Base-by-base conservation (phyloP, 2,329 filamentous ascomycete genomes). In the Neonectria coccinea region DNA sequence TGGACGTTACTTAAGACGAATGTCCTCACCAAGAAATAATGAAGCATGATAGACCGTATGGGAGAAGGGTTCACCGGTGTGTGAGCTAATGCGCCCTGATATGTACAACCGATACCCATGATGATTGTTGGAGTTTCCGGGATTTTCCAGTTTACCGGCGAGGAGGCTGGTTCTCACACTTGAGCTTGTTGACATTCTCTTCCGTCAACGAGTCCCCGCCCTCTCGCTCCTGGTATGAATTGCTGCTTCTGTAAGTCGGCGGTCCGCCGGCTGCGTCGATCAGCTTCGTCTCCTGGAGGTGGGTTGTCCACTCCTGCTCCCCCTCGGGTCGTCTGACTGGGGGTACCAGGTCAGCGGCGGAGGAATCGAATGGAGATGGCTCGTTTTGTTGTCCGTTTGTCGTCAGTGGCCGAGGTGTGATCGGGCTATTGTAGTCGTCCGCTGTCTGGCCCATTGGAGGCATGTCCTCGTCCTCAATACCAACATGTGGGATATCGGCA, bases 161-260 rank as follows among this genome's bases (percentile, higher is more conserved):
- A 54, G 65, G 52, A 41, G 65, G 66, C 50, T 70, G 66, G 50
- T 73, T 79, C 59, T 82, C 78, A 61, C 75, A 76, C 61, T 79
- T 79, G 48, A 87, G 70, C 65, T 78, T 84, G 39, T 82, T 84
- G 51, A 88, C 76, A 67, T 88, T 88, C 70, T 85, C 85, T 66
- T 85, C 82, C 1, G 85, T 88, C 65, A 88, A 69, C 5, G 81
- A 81, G 59, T 86, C 82, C 3, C 80, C 80, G 8, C 70, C 61
- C 11, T 77, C 72, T 27, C 72, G 64, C 42, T 78, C 79, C 10
- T 80, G 75, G 29, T 78, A 78, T 8, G 77, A 78, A 31, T 73
- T 77, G 18, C 70, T 73, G 16, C 71, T 73, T n/a, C 77, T 69
- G 48, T 76, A 75, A 27, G 67, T 74, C 6, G 76, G 68, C 25